Conservation (phyloP, 1,284 basidiomycete genomes). For the Waitea zeae region DNA sequence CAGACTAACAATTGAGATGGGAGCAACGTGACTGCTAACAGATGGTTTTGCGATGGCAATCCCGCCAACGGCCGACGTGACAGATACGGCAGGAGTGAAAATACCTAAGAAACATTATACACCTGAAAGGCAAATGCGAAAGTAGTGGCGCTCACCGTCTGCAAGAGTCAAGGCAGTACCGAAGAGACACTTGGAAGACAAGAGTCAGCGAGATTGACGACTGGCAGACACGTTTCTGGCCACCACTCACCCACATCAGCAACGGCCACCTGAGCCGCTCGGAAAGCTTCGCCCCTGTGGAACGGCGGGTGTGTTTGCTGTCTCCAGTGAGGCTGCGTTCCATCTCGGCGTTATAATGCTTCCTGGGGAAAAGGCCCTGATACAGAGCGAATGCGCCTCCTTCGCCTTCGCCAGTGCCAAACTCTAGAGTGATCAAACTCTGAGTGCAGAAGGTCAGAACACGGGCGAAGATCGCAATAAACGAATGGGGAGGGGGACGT, state of each 20-base stretch:
- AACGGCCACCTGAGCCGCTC: constrained; percentile 26
- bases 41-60: constrained; percentile 40
- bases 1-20: constrained; percentile 38
- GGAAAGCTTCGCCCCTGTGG: constrained; percentile 10
- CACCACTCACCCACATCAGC: constrained; percentile 28
- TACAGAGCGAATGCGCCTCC: constrained; percentile 49
- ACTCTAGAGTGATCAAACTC: constrained; percentile 36
- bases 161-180: constrained; percentile 39
- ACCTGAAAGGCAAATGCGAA: not conserved
- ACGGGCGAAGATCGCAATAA: not conserved
- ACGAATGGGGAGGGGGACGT: constrained; percentile 10
- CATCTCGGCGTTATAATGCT: constrained; percentile 23
- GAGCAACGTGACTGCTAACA: constrained; percentile 25
- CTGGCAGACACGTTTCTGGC: not conserved
- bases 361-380: constrained; percentile 38
- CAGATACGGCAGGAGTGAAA: constrained; percentile 48
- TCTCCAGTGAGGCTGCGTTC: constrained; percentile 37
- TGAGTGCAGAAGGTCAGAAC: constrained; percentile 11
- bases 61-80: constrained; percentile 48
- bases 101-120: constrained; percentile 15
- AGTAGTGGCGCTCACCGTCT: constrained; percentile 17
- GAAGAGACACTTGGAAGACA: constrained; percentile 14
- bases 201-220: constrained; percentile 2
- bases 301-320: constrained; percentile 10
- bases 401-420: constrained; percentile 47